These are phyloP conservation scores for Phylloporus sp. DNA, from an alignment of 768 basidiomycete genomes.

Conservation along the genomic window DNA sequence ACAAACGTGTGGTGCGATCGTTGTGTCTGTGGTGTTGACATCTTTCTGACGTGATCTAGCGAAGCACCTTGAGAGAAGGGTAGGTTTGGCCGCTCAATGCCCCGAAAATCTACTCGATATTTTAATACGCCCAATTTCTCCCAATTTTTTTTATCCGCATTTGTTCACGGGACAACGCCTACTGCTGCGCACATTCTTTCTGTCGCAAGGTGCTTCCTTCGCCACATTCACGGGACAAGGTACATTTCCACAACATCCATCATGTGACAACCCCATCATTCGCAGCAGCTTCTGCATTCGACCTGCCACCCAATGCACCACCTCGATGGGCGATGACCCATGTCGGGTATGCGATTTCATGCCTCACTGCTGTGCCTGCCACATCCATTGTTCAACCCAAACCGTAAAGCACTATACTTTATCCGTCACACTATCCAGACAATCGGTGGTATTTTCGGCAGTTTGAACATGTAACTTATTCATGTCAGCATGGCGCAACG, in stretches of 20 bases:
- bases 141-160: background rate
- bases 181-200: background rate
- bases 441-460: conserved; percentile 17
- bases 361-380: background rate
- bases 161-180: conserved; percentile 1
- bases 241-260: conserved; percentile 1
- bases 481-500: background rate
- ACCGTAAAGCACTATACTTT: background rate
- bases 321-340: background rate
- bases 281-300: background rate
- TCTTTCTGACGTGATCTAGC: conserved; percentile 11
- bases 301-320: conserved; percentile 2
- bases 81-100: background rate
- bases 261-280: conserved; percentile 4
- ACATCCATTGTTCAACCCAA: conserved; percentile 1
- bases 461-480: background rate
- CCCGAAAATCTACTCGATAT: background rate
- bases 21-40: conserved; percentile 9
- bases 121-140: background rate
- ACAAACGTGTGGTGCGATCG: conserved; percentile 14
- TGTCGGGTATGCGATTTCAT: background rate
- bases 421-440: background rate
- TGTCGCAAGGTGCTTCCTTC: conserved; percentile 1
- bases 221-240: conserved; percentile 1
- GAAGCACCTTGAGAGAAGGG: background rate